Evolutionary conservation across 2,329 filamentous ascomycete genomes (phyloP), one percentile per base, ranked within the genome.

Genomic region (Lasiodiplodia hormozganensis): DNA sequence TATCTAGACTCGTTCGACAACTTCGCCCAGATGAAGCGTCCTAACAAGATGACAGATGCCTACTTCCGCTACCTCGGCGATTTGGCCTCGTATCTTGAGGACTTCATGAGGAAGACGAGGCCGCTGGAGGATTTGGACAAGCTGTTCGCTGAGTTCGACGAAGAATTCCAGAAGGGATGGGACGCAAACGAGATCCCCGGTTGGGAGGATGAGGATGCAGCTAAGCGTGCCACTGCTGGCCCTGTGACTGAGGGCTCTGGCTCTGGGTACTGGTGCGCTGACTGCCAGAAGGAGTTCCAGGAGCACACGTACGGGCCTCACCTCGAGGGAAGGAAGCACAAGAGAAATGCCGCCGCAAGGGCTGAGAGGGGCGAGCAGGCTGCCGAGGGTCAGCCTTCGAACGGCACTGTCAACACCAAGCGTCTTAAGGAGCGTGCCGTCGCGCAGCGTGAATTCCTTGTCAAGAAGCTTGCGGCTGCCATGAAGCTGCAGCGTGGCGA

Each of bases 211-310:
- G 43, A 54, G 36, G 76, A 76, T 36, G 70, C 69, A 67, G 47
- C 74, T 72, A 60, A 74, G 73, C 71, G 81, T 23, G 78, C 81
- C 25, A 47, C 81, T 18, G 80, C 81, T 47, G 57, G 57, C 51
- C 66, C 66, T 34, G 60, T 38, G 12, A 81, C 81, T 64, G 83
- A 88, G 76, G 85, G 86, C 76, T 75, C 84, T 75, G 86, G 85
- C 0, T 90, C 93, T 65, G 92, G 91, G 0, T 86, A 94, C 18
- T 98, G 92, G 92, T 99, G 96, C 75, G 86, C 90, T 6, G 94
- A 94, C 71, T 99, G 96, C 78, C 91, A 96, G 76, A 97, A 94
- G 81, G 93, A 95, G 69, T 99, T 98, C 75, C 98, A 97, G 75
- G 89, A 96, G 72, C 97, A 97, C 70, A 93, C 97, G 58, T 97